A percentile compares a stretch with the other conserved stretches of the same genome.
Evolutionary conservation across 1,284 basidiomycete genomes (phyloP).

Genomic region (Melampsora medusae): DNA sequence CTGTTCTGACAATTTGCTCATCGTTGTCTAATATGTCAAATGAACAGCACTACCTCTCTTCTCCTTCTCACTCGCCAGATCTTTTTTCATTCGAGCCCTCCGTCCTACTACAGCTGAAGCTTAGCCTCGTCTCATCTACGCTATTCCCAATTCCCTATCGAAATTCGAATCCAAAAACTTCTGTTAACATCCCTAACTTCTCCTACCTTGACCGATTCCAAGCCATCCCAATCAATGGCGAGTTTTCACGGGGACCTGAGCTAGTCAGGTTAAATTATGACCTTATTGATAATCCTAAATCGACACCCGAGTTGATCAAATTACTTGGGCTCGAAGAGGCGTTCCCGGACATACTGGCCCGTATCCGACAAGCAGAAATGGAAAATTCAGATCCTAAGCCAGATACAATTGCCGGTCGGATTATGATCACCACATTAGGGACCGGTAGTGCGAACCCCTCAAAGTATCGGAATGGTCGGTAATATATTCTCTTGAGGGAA

Average conservation of each 20-base stretch:
- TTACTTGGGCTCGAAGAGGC: not conserved
- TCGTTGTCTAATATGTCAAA: not conserved
- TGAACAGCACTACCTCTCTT: conserved; percentile 30
- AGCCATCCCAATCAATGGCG: conserved; percentile 4
- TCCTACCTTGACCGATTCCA: not conserved
- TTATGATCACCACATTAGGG: conserved; percentile 40
- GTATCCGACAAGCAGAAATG: not conserved
- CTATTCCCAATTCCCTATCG: conserved; percentile 35
- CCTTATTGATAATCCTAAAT: not conserved
- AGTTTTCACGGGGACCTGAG: not conserved
- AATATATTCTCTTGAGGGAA: not conserved
- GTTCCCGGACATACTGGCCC: not conserved
- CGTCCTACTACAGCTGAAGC: conserved; percentile 31
- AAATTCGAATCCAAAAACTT: not conserved
- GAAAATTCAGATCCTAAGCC: not conserved
- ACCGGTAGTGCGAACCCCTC: conserved; percentile 42
- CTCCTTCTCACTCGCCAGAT: conserved; percentile 29
- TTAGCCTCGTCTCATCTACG: conserved; percentile 27
- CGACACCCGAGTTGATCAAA: conserved; percentile 4
- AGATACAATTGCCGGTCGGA: conserved; percentile 7
- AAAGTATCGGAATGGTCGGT: conserved; percentile 43
- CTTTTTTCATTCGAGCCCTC: conserved; percentile 35
- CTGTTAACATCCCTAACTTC: not conserved
- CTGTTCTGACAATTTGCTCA: not conserved
- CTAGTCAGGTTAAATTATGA: conserved; percentile 6